Percentiles rank a stretch among this genome's conserved stretches.
Conservation (phyloP, 352 stramenopile species). For the Globisporangium middletonii region DNA sequence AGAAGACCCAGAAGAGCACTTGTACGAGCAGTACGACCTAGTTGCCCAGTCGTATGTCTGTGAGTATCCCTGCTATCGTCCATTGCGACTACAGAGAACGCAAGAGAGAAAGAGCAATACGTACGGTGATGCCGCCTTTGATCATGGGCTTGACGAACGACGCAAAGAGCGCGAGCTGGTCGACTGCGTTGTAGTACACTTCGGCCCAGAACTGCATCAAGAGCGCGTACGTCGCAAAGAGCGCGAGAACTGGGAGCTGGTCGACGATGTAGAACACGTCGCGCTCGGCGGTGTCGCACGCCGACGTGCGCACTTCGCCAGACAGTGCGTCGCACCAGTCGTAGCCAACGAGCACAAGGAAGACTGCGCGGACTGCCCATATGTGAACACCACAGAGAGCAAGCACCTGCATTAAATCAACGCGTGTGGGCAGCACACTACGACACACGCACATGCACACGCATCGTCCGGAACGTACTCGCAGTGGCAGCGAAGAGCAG, state of each 20-base stretch:
- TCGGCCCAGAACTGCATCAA: conserved; percentile 87
- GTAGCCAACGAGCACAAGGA: conserved; percentile 63
- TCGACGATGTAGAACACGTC: conserved; percentile 86
- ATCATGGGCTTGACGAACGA: conserved; percentile 69
- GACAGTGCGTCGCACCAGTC: conserved; percentile 82
- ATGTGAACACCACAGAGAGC: background rate
- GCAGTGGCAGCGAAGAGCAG: conserved; percentile 78
- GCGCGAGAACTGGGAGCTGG: conserved; percentile 74
- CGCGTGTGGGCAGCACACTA: background rate
- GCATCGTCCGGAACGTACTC: conserved; percentile 21
- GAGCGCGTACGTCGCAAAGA: conserved; percentile 77
- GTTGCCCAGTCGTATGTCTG: background rate
- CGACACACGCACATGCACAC: background rate
- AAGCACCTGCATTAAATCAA: background rate
- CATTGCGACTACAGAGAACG: background rate
- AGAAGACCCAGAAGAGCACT: conserved; percentile 72
- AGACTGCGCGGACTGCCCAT: conserved; percentile 46
- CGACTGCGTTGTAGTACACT: conserved; percentile 86
- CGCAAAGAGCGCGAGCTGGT: conserved; percentile 54
- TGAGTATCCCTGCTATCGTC: too few species aligned
- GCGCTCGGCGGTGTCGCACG: conserved; percentile 54
- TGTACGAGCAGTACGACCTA: conserved; percentile 60
- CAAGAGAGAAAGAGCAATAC: conserved; percentile 1
- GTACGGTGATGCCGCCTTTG: conserved; percentile 51
- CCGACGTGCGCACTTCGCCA: conserved; percentile 47